phyloP scores from a whole-genome alignment of 495 filamentous ascomycete genomes.

The Durotheca rogersii region DNA sequence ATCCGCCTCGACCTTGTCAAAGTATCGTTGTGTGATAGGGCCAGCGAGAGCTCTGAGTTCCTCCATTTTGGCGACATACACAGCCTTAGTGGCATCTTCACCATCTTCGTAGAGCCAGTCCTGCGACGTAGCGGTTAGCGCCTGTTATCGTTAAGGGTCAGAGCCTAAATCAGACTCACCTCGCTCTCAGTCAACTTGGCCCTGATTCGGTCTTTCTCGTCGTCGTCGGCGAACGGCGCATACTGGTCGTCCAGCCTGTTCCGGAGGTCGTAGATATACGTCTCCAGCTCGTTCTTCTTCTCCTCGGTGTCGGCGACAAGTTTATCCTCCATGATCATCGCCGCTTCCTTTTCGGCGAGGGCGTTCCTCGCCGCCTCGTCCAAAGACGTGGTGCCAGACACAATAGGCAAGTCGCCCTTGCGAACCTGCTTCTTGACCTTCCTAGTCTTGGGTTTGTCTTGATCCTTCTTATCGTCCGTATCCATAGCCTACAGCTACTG shows the following conservation, averaged over 20 bases:
- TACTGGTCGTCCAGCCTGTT: conserved; percentile 92
- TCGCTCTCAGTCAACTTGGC: conserved; percentile 77
- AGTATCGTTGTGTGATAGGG: conserved; percentile 90
- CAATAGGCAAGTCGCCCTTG: conserved; percentile 93
- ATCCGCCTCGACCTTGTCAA: conserved; percentile 90
- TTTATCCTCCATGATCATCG: conserved; percentile 98
- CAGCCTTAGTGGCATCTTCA: conserved; percentile 89
- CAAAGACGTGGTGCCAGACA: conserved; percentile 75
- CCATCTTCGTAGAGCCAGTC: conserved; percentile 99
- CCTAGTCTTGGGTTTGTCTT: conserved; percentile 85
- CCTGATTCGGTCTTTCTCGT: conserved; percentile 84
- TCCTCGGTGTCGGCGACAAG: conserved; percentile 97
- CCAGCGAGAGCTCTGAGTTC: conserved; percentile 90
- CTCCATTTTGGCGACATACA: conserved; percentile 92
- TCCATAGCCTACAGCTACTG: conserved; percentile 76
- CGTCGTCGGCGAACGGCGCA: conserved; percentile 81
- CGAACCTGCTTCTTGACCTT: conserved; percentile 99
- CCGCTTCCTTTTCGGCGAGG: conserved; percentile 73
- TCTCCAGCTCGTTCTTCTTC: conserved; percentile 99
- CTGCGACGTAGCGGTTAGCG: conserved; percentile 48
- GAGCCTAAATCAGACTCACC: conserved; percentile 56
- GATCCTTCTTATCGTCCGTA: conserved; percentile 70
- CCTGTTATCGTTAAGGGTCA: conserved; percentile 2
- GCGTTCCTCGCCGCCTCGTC: conserved; percentile 65
- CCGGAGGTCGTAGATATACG: conserved; percentile 92